Evolutionary conservation across 83 land plant species (phyloP).

Genomic region (Larix sibirica): DNA sequence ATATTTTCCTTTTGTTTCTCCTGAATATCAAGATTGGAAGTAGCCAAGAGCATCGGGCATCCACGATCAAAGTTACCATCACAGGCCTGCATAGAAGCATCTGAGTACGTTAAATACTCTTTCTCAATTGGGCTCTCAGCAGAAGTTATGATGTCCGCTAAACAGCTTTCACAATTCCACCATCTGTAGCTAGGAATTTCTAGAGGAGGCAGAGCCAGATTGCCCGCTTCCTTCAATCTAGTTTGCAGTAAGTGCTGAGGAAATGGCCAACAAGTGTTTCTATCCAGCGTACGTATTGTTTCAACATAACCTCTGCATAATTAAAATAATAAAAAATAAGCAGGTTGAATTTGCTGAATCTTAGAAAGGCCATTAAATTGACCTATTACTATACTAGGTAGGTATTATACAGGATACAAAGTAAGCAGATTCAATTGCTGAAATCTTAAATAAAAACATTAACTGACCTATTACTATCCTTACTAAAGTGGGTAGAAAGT

Average conservation of each 20-base stretch:
- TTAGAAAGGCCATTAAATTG: background rate
- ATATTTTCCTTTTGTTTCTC: background rate
- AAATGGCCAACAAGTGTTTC: constrained; percentile 10
- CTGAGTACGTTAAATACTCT: background rate
- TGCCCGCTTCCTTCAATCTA: background rate
- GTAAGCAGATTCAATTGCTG: background rate
- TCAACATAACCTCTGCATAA: constrained; percentile 4
- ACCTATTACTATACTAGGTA: background rate
- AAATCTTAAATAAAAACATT: background rate
- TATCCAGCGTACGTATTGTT: background rate
- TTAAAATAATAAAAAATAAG: background rate
- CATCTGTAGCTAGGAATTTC: constrained; percentile 2
- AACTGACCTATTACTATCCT: background rate
- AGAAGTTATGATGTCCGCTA: background rate
- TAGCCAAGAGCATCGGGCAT: background rate
- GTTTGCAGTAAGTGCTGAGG: constrained; percentile 6
- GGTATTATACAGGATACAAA: background rate
- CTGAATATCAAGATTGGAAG: background rate
- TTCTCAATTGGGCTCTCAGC: background rate
- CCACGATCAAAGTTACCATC: background rate
- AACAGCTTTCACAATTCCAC: constrained; percentile 14
- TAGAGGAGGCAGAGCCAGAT: background rate
- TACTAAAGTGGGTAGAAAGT: background rate
- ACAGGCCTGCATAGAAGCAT: background rate
- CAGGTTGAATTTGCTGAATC: background rate